Evolutionary conservation across 192 early-diverging fungal genomes (phyloP).

Genomic region (Oehlia diaphana): DNA sequence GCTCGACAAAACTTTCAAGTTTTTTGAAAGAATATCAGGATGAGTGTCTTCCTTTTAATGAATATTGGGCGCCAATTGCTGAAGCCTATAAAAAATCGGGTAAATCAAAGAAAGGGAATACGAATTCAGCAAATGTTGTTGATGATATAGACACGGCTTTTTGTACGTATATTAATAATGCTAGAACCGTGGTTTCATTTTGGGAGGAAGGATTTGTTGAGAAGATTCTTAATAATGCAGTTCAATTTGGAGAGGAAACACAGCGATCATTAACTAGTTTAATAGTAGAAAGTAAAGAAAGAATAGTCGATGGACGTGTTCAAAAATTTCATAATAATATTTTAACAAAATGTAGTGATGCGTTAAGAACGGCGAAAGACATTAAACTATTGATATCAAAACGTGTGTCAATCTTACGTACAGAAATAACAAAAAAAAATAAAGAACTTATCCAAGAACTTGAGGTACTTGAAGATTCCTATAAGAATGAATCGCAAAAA

Average conservation of each 20-base stretch:
- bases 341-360: slow-evolving; percentile 35
- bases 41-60: slow-evolving; percentile 42
- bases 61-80: slow-evolving; percentile 52
- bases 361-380: slow-evolving; percentile 39
- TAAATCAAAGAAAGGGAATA: slow-evolving; percentile 16
- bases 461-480: slow-evolving; percentile 34
- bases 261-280: neutral
- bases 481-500: slow-evolving; percentile 45
- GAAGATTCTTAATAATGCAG: slow-evolving; percentile 18
- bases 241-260: slow-evolving; percentile 13
- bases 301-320: slow-evolving; percentile 35
- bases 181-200: slow-evolving; percentile 46
- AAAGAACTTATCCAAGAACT: slow-evolving; percentile 44
- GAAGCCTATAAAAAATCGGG: slow-evolving; percentile 46
- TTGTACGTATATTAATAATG: slow-evolving; percentile 48
- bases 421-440: slow-evolving; percentile 37
- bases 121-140: slow-evolving; percentile 26
- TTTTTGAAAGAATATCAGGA: slow-evolving; percentile 33
- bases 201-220: slow-evolving; percentile 55
- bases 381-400: slow-evolving; percentile 39
- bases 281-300: slow-evolving; percentile 36
- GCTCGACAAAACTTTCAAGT: slow-evolving; percentile 22
- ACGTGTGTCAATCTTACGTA: slow-evolving; percentile 39
- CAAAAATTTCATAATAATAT: slow-evolving; percentile 38
- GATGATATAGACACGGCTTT: slow-evolving; percentile 50